Evolutionary conservation across 768 basidiomycete species (phyloP), one percentile per base, ranked within the genome.

Genomic region (Asterophora lycoperdoides): DNA sequence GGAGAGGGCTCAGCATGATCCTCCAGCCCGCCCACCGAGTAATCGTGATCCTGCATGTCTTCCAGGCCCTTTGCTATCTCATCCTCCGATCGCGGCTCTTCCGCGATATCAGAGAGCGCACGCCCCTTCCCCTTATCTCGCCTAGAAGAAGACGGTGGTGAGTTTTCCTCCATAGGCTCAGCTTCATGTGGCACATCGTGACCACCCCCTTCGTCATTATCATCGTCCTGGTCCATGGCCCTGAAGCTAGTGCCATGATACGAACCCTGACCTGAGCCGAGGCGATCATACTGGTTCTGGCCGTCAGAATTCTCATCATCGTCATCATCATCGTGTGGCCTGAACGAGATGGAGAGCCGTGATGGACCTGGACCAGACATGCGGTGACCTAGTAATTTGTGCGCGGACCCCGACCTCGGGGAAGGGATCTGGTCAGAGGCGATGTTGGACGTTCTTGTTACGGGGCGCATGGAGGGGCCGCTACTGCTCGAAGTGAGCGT

Each of bases 391-490:
- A 62, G 51, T 5, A 66, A 63, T 39, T 63, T 61, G 30, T 70
- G 73, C 11, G 57, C 53, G 7, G 58, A 54, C 17, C 60, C 39
- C 6, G 66, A 63, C 6, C 71, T 75, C 8, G 83, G 83, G 9
- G 84, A 84, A 1, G 84, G 84, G 1, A 84, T 70, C 40, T 72
- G 63, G 63, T 84, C 83, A 55, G 79, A 86, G 56, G 81, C 75
- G n/a, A 81, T 60, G n/a, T 74, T 73, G 11, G 80, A 77, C 1
- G 70, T 70, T 6, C 79, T 79, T 49, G 69, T 60, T 33, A 78
- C 64, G 15, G 75, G 68, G 3, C 80, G 75, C 18, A 74, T 70
- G 11, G 73, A 72, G 4, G 70, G 68, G 23, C 66, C 60, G 6
- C 64, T 63, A 26, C 74, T 69, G 33, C 68, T 60, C 4, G 67